These are phyloP conservation scores for Coemansia sp. DNA, from an alignment of 192 early-diverging fungal genomes.

Conservation along the genomic window DNA sequence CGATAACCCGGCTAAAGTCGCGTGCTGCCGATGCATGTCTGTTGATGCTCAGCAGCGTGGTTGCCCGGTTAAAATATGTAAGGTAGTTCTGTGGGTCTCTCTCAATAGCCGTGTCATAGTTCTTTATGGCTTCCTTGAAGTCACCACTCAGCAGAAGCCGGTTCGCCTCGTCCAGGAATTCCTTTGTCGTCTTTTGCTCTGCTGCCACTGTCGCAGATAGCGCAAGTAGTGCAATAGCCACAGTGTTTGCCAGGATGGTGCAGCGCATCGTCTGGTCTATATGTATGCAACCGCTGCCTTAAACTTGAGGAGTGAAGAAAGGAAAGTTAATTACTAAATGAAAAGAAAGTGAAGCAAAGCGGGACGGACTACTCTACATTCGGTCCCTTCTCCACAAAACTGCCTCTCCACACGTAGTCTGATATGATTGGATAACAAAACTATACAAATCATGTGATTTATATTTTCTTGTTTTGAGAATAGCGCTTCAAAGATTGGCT, in stretches of 20 bases:
- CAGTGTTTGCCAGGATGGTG: constrained; percentile 29
- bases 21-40: constrained; percentile 66
- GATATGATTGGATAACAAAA: constrained; percentile 22
- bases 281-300: not conserved
- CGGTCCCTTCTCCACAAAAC: constrained; percentile 11
- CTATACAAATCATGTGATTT: constrained; percentile 9
- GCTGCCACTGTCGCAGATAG: constrained; percentile 20
- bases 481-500: too few relatives aligned
- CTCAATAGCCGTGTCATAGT: constrained; percentile 54
- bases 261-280: constrained; percentile 25
- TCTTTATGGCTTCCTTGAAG: constrained; percentile 32
- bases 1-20: constrained; percentile 79
- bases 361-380: too few relatives aligned
- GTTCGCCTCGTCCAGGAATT: constrained; percentile 49
- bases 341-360: not conserved
- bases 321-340: not conserved
- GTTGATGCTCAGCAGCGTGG: constrained; percentile 74
- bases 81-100: constrained; percentile 80
- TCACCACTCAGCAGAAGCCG: constrained; percentile 35
- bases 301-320: not conserved
- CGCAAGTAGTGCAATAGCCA: constrained; percentile 27
- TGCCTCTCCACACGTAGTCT: constrained; percentile 23
- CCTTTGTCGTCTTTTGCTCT: constrained; percentile 35
- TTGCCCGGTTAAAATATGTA: constrained; percentile 85
- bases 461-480: not conserved